Evolutionary conservation across 768 basidiomycete genomes (phyloP).

Genomic region (Mycena haematopus): DNA sequence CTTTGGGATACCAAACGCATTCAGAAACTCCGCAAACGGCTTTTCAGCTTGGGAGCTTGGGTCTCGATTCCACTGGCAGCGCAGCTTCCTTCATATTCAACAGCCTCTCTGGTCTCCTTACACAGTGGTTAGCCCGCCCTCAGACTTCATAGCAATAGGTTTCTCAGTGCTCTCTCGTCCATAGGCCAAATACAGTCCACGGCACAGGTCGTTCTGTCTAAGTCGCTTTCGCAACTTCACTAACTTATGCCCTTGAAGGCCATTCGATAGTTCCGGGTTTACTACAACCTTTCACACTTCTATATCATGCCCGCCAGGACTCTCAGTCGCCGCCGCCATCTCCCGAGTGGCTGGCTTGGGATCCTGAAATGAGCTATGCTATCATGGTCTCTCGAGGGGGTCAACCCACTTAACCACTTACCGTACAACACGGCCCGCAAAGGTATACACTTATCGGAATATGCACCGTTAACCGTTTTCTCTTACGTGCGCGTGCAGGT

Average conservation of each 20-base stretch:
- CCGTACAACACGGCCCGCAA: slow-evolving; percentile 27
- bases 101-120: slow-evolving; percentile 26
- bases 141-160: not conserved
- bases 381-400: slow-evolving; percentile 31
- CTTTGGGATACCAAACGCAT: not conserved
- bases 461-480: not conserved
- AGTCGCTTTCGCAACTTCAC: no score
- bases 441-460: not conserved
- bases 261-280: slow-evolving; percentile 32
- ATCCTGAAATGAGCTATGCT: slow-evolving; percentile 34
- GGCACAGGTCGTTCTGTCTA: slow-evolving; percentile 16
- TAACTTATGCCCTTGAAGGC: slow-evolving; percentile 17
- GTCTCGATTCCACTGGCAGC: slow-evolving; percentile 15
- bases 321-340: slow-evolving; percentile 24
- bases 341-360: slow-evolving; percentile 37
- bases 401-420: slow-evolving; percentile 32
- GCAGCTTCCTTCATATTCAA: slow-evolving; percentile 31
- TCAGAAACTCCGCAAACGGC: not conserved
- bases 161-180: not conserved
- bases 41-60: not conserved
- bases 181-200: slow-evolving; percentile 28
- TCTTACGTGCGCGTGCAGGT: not conserved
- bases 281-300: slow-evolving; percentile 29
- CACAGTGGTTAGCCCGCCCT: slow-evolving; percentile 21
- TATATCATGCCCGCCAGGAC: slow-evolving; percentile 35